These are phyloP conservation scores for Populus hybrid DNA, from an alignment of 441 rosid species.

Conservation along the genomic window DNA sequence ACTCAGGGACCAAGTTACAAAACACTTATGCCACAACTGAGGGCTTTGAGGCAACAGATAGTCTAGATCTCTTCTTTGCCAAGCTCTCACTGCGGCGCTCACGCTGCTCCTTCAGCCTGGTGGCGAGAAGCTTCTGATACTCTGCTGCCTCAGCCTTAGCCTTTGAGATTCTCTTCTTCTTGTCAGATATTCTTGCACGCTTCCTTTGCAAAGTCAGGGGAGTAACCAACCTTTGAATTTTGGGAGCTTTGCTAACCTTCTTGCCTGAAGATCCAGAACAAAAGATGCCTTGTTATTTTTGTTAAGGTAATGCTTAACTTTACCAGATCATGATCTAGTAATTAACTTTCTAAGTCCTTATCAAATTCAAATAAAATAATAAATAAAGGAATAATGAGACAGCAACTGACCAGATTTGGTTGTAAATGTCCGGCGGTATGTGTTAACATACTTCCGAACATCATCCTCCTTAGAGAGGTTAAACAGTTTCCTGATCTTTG, in stretches of 20 bases:
- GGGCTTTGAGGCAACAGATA: constrained; percentile 48
- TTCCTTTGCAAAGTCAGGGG: constrained; percentile 51
- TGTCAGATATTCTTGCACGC: constrained; percentile 42
- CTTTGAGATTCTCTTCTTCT: constrained; percentile 46
- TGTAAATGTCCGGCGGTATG: constrained; percentile 46
- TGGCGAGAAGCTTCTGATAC: constrained; percentile 44
- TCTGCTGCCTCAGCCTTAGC: constrained; percentile 47
- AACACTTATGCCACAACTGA: constrained; percentile 28
- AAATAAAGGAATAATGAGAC: not conserved
- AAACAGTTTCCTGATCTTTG: constrained; percentile 51
- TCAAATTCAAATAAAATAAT: not conserved
- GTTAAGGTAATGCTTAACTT: too few relatives aligned
- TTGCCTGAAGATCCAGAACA: constrained; percentile 25
- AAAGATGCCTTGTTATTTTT: not conserved
- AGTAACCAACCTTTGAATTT: constrained; percentile 48
- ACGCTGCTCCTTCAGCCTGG: constrained; percentile 49
- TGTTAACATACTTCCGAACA: constrained; percentile 48
- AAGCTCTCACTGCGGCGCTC: constrained; percentile 47
- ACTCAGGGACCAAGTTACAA: constrained; percentile 10
- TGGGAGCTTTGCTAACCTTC: constrained; percentile 48
- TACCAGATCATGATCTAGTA: too few relatives aligned
- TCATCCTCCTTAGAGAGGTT: constrained; percentile 56
- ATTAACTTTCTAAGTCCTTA: not conserved
- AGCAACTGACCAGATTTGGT: constrained; percentile 36
- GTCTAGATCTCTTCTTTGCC: constrained; percentile 49